Evolutionary conservation across 805 yeast species (phyloP).

Genomic region (Zygosaccharomyces siamensis): DNA sequence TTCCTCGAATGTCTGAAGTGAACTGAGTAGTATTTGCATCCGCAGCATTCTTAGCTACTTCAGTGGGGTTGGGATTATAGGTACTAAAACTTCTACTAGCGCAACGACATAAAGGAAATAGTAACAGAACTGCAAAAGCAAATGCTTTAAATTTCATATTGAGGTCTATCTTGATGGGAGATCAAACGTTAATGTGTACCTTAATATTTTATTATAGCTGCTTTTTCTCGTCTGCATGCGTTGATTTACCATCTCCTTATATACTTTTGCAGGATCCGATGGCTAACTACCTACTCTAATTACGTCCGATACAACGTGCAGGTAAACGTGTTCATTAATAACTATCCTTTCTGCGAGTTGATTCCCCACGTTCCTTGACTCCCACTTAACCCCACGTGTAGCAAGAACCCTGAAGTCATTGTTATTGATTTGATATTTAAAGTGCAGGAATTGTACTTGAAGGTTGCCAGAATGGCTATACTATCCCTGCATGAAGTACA

Average conservation of each 20-base stretch:
- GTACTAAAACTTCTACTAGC: conserved; percentile 30
- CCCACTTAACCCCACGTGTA: background rate
- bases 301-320: background rate
- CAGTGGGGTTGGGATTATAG: conserved; percentile 32
- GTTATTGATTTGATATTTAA: background rate
- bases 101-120: conserved; percentile 20
- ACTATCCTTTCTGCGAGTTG: background rate
- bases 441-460: background rate
- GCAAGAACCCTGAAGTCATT: background rate
- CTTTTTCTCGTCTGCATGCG: background rate
- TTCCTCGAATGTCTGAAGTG: conserved; percentile 38
- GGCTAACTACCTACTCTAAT: background rate
- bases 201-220: background rate
- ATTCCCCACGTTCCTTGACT: background rate
- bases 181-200: background rate
- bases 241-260: background rate
- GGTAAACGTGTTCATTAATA: background rate
- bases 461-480: too few species aligned
- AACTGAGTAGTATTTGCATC: conserved; percentile 32
- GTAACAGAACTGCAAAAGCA: conserved; percentile 4
- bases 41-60: conserved; percentile 34
- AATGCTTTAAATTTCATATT: conserved; percentile 3
- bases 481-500: background rate
- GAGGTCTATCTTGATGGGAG: background rate
- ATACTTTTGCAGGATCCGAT: background rate